Evolutionary conservation across 2,329 filamentous ascomycete species (phyloP).

Genomic region (Didymella exigua): DNA sequence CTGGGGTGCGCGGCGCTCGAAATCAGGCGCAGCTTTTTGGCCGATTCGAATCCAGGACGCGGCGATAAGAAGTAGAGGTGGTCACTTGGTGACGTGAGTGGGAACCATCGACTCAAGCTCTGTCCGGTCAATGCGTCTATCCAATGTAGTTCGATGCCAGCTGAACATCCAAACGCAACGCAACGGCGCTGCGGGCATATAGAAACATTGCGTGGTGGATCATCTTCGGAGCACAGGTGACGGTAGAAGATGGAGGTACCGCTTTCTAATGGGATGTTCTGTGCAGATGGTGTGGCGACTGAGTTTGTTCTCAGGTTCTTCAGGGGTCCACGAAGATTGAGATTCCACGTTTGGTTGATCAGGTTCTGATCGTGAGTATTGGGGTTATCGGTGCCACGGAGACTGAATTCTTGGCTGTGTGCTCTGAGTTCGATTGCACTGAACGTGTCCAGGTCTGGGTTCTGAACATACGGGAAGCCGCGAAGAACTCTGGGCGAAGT

Average conservation of each 20-base stretch:
- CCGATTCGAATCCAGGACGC: conserved; percentile 57
- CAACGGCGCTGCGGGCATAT: conserved; percentile 69
- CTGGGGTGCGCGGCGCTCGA: conserved; percentile 62
- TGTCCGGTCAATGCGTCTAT: conserved; percentile 56
- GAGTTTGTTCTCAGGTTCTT: not conserved
- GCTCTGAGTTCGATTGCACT: conserved; percentile 36
- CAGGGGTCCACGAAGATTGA: conserved; percentile 25
- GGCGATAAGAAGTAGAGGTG: conserved; percentile 66
- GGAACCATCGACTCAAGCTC: conserved; percentile 62
- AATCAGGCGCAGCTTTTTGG: conserved; percentile 65
- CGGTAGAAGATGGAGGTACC: conserved; percentile 52
- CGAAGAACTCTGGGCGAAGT: not conserved
- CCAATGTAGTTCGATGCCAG: conserved; percentile 69
- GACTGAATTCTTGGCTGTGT: conserved; percentile 26
- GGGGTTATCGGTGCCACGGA: conserved; percentile 32
- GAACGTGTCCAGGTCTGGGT: conserved; percentile 18
- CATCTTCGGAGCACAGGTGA: conserved; percentile 64
- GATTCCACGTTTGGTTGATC: conserved; percentile 42
- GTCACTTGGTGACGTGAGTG: conserved; percentile 60
- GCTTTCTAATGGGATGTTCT: conserved; percentile 36
- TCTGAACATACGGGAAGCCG: conserved; percentile 4
- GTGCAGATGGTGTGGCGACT: not conserved
- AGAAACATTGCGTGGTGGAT: conserved; percentile 68
- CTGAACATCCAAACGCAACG: conserved; percentile 68
- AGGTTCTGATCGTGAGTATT: conserved; percentile 29